phyloP scores from a whole-genome alignment of 176 grass and related monocot genomes.

The Eleusine coracana region DNA sequence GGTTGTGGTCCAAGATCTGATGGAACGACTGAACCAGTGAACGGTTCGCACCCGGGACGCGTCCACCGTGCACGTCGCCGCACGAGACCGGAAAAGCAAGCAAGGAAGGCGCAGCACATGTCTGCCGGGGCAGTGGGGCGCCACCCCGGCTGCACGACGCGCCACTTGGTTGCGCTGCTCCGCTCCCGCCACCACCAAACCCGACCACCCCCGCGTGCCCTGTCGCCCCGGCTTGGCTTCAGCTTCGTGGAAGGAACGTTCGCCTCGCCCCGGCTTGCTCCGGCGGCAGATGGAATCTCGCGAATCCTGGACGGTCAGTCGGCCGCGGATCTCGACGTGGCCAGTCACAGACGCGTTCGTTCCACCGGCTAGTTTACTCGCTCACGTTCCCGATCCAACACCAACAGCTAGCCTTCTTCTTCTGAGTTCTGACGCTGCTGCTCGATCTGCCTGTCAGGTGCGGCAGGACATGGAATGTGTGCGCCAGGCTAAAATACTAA shows the following conservation, averaged over 20 bases:
- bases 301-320: neutral
- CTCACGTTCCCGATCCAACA: neutral
- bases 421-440: too few relatives aligned
- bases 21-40: too few relatives aligned
- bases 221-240: neutral
- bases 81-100: neutral
- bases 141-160: constrained; percentile 28
- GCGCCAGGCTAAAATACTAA: neutral
- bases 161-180: constrained; percentile 11
- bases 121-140: constrained; percentile 26
- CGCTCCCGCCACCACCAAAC: neutral
- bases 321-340: constrained; percentile 32
- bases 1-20: too few relatives aligned
- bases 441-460: neutral
- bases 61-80: neutral
- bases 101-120: neutral
- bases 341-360: neutral
- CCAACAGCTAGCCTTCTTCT: neutral
- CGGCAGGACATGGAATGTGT: constrained; percentile 21
- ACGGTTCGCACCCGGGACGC: neutral
- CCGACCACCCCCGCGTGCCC: constrained; percentile 10
- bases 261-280: neutral
- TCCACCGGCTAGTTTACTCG: neutral
- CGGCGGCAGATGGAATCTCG: constrained; percentile 38
- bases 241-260: constrained; percentile 44